Evolutionary conservation across 331 rosid species (phyloP), one percentile per base, ranked within the genome.

Genomic region (Phaseolus coccineus): DNA sequence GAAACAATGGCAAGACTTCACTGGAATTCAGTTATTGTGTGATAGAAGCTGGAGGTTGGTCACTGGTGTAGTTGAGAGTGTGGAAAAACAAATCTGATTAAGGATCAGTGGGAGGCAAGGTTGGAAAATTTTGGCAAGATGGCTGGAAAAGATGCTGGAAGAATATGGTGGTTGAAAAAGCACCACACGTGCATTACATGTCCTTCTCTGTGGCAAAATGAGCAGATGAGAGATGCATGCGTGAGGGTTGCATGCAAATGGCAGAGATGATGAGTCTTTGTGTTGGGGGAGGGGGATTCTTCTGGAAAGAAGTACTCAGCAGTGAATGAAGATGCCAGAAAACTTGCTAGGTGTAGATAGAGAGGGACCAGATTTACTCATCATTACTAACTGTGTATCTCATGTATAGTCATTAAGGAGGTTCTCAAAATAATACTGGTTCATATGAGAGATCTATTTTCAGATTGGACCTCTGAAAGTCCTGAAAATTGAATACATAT

Each of bases 321-420:
- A 22, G 6, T 2, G 31, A 56, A 24, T 3, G 62, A 8, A 22
- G 62, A 52, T 24, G 31, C 30, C 31, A 56, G 13, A 55, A 55
- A 55, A 7, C 5, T 25, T 3, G 35, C 64, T 25, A 10, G 16
- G 35, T 5, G 14, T 25, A 57, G 33, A 57, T 57, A 13, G 25
- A 13, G 25, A 9, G 15, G 35, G 33, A 22, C 44, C 12, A 7
- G 24, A 61, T 40, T 31, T 11, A 37, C 25, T 48, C 39, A 24
- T 69, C 69, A 59, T 52, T 48, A 52, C 56, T 63, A 28, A 59
- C 63, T 63, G 64, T 42, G 65, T 44, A 42, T 82, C 22, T 82
- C 22, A 35, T 39, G 63, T 30, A 19, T 13, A 19, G 74, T 63
- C 14, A 62, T n/a, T n/a, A 31, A 47, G 51, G 24, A 47, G 8